phyloP scores from a whole-genome alignment of 2,329 filamentous ascomycete genomes.

The Scytalidium sp. region DNA sequence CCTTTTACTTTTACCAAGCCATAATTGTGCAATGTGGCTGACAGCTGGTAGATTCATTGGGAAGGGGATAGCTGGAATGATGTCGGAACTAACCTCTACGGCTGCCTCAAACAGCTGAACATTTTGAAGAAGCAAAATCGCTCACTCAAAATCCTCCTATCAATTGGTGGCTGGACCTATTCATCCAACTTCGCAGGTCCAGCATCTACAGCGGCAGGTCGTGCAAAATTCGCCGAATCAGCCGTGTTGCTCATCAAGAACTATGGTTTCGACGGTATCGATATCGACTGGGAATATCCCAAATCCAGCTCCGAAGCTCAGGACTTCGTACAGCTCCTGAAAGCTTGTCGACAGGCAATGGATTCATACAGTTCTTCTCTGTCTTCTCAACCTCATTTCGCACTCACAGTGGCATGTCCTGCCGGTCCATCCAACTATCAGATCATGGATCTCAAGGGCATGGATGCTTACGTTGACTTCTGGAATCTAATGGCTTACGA shows the following conservation, averaged over 20 bases:
- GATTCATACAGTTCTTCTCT: constrained; percentile 52
- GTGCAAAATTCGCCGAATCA: constrained; percentile 68
- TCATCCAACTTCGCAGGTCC: constrained; percentile 77
- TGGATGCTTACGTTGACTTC: constrained; percentile 68
- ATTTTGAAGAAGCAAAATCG: constrained; percentile 79
- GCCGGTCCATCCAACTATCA: constrained; percentile 61
- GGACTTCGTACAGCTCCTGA: constrained; percentile 57
- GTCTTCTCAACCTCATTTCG: constrained; percentile 45
- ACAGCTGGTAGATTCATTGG: constrained; percentile 44
- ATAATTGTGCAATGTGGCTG: neutral
- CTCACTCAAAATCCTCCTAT: constrained; percentile 80
- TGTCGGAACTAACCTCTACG: constrained; percentile 76
- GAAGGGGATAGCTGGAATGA: constrained; percentile 70
- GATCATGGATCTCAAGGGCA: constrained; percentile 58
- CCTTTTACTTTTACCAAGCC: neutral
- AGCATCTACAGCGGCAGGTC: constrained; percentile 66
- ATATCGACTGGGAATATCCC: constrained; percentile 70
- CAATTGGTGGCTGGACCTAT: constrained; percentile 92
- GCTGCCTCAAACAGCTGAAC: constrained; percentile 84
- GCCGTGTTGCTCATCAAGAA: constrained; percentile 76
- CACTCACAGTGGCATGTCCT: constrained; percentile 62
- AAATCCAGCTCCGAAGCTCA: constrained; percentile 50
- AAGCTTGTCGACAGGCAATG: constrained; percentile 53
- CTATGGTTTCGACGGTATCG: constrained; percentile 72
- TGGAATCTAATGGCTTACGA: constrained; percentile 90